Evolutionary conservation across 148 eudicot species (phyloP), one percentile per base, ranked within the genome.

Genomic region (Agrostemma githago): DNA sequence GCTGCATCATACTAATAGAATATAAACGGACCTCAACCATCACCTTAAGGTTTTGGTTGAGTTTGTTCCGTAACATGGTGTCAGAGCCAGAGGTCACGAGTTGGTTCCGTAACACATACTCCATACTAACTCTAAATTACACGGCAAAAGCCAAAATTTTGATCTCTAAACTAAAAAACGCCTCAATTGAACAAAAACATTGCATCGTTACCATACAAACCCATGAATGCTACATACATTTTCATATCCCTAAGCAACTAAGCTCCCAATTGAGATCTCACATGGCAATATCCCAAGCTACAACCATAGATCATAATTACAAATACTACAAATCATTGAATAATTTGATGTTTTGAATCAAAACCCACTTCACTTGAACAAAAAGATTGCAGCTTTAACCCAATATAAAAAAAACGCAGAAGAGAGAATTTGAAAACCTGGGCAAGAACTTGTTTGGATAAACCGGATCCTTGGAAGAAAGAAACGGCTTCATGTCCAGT

Each of bases 401-500:
- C 66, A 26, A 11, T 6, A 5, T 0, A 40, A 57, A 64, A 54
- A 26, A 3, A 16, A 40, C n/a, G 11, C 7, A 20, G 54, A 38
- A 5, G 53, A 41, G 43, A 68, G 69, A 21, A 66, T n/a, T n/a
- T 16, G 48, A 42, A 20, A 66, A 93, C 98, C 97, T 95, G 97
- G 66, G 97, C 97, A 73, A 95, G 93, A 38, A 95, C 92, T 79
- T 79, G 93, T 81, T 89, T 87, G 48, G 97, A 76, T 79, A 95
- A 85, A 62, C 87, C 87, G 64, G 98, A 92, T 83, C 89, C 98
- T 79, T 89, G 90, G 57, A 92, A 89, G 71, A 95, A 95, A 66
- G 80, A 20, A 39, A 95, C 98, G 66, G 97, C 98, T 86, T 95
- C 98, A 78, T 86, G 84, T 40, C 98, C 98, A 80, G 96, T 92